These are phyloP conservation scores for Azolla pinnata DNA, from an alignment of 75 land plant species.

Conservation along the genomic window DNA sequence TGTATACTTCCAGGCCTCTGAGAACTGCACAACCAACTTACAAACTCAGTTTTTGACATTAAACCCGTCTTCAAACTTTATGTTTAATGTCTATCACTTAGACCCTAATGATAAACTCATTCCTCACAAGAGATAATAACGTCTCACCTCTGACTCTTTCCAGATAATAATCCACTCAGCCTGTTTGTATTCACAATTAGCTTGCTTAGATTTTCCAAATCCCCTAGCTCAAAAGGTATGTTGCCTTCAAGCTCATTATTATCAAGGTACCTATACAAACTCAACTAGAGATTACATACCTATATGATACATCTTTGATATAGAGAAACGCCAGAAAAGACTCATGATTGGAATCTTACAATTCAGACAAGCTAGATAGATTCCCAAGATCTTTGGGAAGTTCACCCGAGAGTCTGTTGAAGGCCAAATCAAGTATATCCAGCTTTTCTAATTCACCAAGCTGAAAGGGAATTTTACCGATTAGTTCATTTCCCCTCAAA, in stretches of 20 bases:
- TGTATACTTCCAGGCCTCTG: too few relatives aligned
- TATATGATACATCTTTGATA: too few relatives aligned
- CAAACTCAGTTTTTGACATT: too few relatives aligned
- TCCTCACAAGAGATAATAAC: too few relatives aligned
- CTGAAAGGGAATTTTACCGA: slow-evolving; percentile 60
- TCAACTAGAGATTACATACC: too few relatives aligned
- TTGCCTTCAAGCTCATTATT: slow-evolving; percentile 39
- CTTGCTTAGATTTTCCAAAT: slow-evolving; percentile 21
- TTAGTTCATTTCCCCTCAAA: slow-evolving; percentile 1
- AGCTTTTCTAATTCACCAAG: slow-evolving; percentile 35
- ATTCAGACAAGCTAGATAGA: slow-evolving; percentile 33
- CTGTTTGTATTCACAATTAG: neutral
- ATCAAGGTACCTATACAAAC: slow-evolving; percentile 50
- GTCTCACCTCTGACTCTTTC: too few relatives aligned
- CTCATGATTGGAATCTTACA: slow-evolving; percentile 60
- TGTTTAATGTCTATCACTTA: too few relatives aligned
- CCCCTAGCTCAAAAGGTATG: slow-evolving; percentile 21
- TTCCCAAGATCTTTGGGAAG: slow-evolving; percentile 55
- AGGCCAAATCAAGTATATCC: slow-evolving; percentile 55
- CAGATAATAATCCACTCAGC: too few relatives aligned
- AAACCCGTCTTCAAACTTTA: too few relatives aligned
- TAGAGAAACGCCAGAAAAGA: too few relatives aligned
- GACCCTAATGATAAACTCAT: too few relatives aligned
- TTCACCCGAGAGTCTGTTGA: slow-evolving; percentile 48
- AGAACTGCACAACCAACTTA: too few relatives aligned